Percentiles rank a stretch among this genome's conserved stretches.
phyloP scores from a whole-genome alignment of 73 alveolate genomes.

The Blepharisma stoltei region DNA sequence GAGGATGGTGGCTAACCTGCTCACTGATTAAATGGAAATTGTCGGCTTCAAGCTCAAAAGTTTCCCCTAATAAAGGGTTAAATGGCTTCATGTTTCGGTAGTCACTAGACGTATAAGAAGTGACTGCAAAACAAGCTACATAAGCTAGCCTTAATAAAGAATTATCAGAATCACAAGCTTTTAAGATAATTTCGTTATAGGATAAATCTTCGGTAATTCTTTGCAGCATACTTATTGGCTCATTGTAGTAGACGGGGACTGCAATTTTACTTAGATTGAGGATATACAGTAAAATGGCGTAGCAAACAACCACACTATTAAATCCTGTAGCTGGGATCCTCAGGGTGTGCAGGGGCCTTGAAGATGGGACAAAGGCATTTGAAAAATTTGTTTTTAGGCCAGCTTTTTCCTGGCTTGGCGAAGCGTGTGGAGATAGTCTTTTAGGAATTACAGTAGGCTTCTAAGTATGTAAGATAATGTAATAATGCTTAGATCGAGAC shows the following conservation, averaged over 20 bases:
- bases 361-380: conserved; percentile 17
- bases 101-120: conserved; percentile 63
- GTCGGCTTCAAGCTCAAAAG: conserved; percentile 76
- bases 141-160: conserved; percentile 72
- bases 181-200: conserved; percentile 63
- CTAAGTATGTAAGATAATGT: conserved; percentile 77
- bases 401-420: too few species aligned
- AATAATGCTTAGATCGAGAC: conserved; percentile 33
- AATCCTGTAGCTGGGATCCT: conserved; percentile 34
- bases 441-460: too few species aligned
- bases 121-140: conserved; percentile 73
- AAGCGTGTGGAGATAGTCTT: too few species aligned
- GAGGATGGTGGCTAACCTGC: conserved; percentile 92
- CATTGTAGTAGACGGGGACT: conserved; percentile 89
- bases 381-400: too few species aligned
- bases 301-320: conserved; percentile 42
- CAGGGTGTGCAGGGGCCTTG: conserved; percentile 38
- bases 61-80: conserved; percentile 94
- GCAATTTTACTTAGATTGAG: conserved; percentile 67
- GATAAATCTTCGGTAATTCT: conserved; percentile 82
- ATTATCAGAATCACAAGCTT: conserved; percentile 73
- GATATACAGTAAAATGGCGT: conserved; percentile 39
- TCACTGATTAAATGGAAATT: conserved; percentile 70
- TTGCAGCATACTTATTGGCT: conserved; percentile 91
- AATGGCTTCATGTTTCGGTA: conserved; percentile 92